Conservation (phyloP, 2,329 filamentous ascomycete genomes). For the Ceratocystis papillata region DNA sequence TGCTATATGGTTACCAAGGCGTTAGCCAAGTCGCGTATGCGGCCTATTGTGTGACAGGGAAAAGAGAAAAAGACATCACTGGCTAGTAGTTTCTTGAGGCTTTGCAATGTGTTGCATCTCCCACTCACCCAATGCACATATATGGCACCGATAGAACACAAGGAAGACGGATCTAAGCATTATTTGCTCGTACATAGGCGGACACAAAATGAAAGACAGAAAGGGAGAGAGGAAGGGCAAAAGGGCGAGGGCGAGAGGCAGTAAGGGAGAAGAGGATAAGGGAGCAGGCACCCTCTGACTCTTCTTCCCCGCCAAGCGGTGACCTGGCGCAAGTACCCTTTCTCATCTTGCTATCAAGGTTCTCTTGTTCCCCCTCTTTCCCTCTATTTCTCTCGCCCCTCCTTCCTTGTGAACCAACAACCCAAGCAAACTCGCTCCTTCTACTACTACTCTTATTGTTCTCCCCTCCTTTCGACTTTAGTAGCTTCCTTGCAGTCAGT, state of each 20-base stretch:
- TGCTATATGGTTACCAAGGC: background rate
- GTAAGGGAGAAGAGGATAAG: background rate
- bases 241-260: background rate
- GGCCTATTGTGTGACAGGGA: background rate
- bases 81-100: background rate
- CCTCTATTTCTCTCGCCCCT: background rate
- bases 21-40: background rate
- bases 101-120: background rate
- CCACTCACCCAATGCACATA: background rate
- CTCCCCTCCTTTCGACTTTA: background rate
- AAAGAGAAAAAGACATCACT: background rate
- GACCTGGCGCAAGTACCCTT: background rate
- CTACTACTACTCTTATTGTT: background rate
- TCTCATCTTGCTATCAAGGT: constrained; percentile 7
- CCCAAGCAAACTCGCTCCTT: background rate
- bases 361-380: background rate
- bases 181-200: background rate
- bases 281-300: background rate
- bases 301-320: background rate
- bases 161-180: background rate
- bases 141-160: background rate
- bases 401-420: background rate
- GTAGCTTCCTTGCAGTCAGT: background rate
- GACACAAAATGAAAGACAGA: background rate
- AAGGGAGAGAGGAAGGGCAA: background rate